A percentile compares a stretch with the other conserved stretches of the same genome.
These are phyloP conservation scores for Hymenoscyphus fructigenus DNA, from an alignment of 2,329 filamentous ascomycete genomes.

Conservation along the genomic window DNA sequence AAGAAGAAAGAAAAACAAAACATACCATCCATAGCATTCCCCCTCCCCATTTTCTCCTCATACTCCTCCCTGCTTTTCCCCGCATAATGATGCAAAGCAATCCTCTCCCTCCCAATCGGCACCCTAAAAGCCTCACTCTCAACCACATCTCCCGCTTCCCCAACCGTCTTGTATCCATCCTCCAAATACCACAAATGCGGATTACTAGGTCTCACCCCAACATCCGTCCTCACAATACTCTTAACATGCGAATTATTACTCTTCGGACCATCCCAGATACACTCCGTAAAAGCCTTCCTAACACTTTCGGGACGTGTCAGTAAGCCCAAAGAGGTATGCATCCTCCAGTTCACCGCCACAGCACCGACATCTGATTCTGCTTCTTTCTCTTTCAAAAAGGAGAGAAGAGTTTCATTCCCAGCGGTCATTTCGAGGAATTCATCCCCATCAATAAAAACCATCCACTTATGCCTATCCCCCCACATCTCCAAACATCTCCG, in stretches of 20 bases:
- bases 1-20: background rate
- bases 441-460: slow-evolving; percentile 36
- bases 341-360: slow-evolving; percentile 37
- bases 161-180: slow-evolving; percentile 26
- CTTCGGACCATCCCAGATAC: slow-evolving; percentile 31
- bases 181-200: slow-evolving; percentile 29
- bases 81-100: slow-evolving; percentile 39
- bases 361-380: slow-evolving; percentile 30
- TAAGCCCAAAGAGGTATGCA: slow-evolving; percentile 35
- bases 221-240: slow-evolving; percentile 33
- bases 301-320: slow-evolving; percentile 30
- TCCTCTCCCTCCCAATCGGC: slow-evolving; percentile 33
- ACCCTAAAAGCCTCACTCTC: slow-evolving; percentile 25
- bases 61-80: slow-evolving; percentile 38
- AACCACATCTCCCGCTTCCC: slow-evolving; percentile 30
- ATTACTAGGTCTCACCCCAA: slow-evolving; percentile 22
- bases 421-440: slow-evolving; percentile 36
- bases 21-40: slow-evolving; percentile 30
- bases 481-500: slow-evolving; percentile 26
- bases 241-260: slow-evolving; percentile 36
- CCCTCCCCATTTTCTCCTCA: slow-evolving; percentile 32
- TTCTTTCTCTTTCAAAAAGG: slow-evolving; percentile 32
- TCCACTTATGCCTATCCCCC: slow-evolving; percentile 36
- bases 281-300: slow-evolving; percentile 35
- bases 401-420: slow-evolving; percentile 29